phyloP scores from a whole-genome alignment of 352 stramenopile species.

The Thraustochytrium sp. region DNA sequence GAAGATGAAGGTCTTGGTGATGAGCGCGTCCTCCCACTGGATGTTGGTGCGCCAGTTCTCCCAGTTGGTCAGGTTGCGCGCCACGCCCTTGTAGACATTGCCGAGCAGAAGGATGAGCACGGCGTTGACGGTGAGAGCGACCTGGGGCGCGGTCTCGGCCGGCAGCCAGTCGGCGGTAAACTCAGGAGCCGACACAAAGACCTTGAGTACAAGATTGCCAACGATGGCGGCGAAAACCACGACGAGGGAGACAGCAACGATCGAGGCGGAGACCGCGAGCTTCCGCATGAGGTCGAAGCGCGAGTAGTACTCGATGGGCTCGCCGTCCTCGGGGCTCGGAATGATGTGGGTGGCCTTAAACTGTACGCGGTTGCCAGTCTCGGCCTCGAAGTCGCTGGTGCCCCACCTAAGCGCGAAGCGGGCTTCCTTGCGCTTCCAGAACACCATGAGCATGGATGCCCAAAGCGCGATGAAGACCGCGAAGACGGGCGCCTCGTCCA shows the following conservation, averaged over 20 bases:
- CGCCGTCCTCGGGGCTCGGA: constrained; percentile 45
- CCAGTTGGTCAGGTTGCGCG: constrained; percentile 83
- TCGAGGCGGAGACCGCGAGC: background rate
- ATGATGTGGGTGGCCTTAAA: constrained; percentile 46
- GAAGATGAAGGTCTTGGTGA: constrained; percentile 96
- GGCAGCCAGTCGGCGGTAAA: background rate
- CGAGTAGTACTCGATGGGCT: constrained; percentile 49
- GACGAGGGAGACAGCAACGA: constrained; percentile 48
- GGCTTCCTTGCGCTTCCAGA: constrained; percentile 76
- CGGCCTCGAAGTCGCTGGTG: constrained; percentile 52
- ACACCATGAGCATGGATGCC: constrained; percentile 72
- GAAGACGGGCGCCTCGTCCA: constrained; percentile 48
- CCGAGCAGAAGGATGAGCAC: constrained; percentile 88
- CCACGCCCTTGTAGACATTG: constrained; percentile 78
- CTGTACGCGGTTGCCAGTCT: constrained; percentile 47
- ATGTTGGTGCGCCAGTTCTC: constrained; percentile 95
- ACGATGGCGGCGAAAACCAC: constrained; percentile 50
- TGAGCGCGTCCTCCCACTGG: constrained; percentile 88
- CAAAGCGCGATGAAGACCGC: constrained; percentile 70
- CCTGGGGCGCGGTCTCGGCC: background rate
- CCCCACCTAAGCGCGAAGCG: constrained; percentile 69
- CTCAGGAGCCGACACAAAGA: constrained; percentile 39
- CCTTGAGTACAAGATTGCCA: constrained; percentile 52
- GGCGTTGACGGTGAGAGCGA: constrained; percentile 56
- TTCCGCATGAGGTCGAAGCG: background rate